Conservation (phyloP, 306 rosid species). For the Bauhinia variegata region DNA sequence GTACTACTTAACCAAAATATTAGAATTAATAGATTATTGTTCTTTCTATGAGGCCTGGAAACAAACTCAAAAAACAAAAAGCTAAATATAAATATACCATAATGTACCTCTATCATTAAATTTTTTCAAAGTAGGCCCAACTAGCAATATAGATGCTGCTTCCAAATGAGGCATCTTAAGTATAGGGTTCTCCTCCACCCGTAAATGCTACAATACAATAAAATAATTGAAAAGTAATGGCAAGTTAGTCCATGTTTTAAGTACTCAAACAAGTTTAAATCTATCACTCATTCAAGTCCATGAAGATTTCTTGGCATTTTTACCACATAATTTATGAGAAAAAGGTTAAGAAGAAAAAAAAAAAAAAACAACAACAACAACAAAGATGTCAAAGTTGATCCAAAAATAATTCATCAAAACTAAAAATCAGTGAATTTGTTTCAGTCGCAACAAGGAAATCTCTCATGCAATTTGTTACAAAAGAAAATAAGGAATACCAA, state of each 20-base stretch:
- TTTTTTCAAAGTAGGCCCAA: slow-evolving; percentile 91
- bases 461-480: too few species aligned
- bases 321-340: neutral
- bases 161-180: slow-evolving; percentile 88
- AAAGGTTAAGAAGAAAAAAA: neutral
- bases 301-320: neutral
- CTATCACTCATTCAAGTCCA: slow-evolving; percentile 19
- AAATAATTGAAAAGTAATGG: slow-evolving; percentile 36
- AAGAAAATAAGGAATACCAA: too few species aligned
- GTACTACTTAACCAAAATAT: slow-evolving; percentile 1
- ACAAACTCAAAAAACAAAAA: slow-evolving; percentile 27
- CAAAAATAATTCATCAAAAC: too few species aligned
- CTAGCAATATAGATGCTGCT: slow-evolving; percentile 96
- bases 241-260: slow-evolving; percentile 9
- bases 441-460: too few species aligned
- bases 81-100: slow-evolving; percentile 26
- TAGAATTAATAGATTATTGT: slow-evolving; percentile 5
- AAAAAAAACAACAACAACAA: too few species aligned
- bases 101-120: slow-evolving; percentile 90
- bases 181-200: slow-evolving; percentile 97
- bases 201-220: slow-evolving; percentile 74
- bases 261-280: neutral
- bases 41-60: slow-evolving; percentile 3
- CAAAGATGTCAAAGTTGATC: too few species aligned
- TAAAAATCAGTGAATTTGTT: too few species aligned